phyloP scores from a whole-genome alignment of 2,329 filamentous ascomycete genomes.

The Ceratocystis destructans region DNA sequence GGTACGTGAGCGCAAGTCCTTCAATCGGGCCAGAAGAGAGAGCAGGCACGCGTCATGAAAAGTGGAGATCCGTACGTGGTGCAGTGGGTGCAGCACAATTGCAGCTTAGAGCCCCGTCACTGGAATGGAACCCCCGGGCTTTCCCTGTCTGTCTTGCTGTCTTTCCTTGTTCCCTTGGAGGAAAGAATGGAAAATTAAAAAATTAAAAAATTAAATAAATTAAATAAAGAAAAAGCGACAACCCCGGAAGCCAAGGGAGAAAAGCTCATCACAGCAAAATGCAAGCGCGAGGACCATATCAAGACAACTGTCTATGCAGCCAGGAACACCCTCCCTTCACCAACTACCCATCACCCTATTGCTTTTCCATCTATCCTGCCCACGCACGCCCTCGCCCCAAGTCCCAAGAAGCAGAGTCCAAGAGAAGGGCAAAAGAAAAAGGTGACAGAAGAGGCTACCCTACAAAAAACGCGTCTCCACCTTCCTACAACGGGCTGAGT shows the following conservation, averaged over 20 bases:
- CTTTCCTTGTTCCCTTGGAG: neutral
- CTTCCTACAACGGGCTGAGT: neutral
- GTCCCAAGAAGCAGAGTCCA: neutral
- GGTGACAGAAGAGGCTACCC: neutral
- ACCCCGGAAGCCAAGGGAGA: no score
- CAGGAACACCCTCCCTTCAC: no score
- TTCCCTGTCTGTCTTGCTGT: neutral
- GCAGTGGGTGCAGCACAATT: no score
- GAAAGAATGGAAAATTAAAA: neutral
- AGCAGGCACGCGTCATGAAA: conserved; percentile 7
- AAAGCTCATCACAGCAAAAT: no score
- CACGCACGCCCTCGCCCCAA: no score
- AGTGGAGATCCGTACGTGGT: neutral
- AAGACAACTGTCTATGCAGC: no score
- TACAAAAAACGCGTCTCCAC: conserved; percentile 1
- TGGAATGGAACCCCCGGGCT: conserved; percentile 3
- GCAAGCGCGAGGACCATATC: no score
- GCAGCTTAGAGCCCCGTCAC: neutral
- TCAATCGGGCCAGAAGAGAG: neutral
- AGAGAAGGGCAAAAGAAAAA: neutral
- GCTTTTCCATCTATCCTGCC: no score
- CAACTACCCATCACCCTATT: no score
- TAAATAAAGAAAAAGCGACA: neutral
- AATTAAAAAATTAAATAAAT: no score
- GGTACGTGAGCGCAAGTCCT: neutral